These are phyloP conservation scores for Acer negundo DNA, from an alignment of 345 rosid genomes.

Conservation along the genomic window DNA sequence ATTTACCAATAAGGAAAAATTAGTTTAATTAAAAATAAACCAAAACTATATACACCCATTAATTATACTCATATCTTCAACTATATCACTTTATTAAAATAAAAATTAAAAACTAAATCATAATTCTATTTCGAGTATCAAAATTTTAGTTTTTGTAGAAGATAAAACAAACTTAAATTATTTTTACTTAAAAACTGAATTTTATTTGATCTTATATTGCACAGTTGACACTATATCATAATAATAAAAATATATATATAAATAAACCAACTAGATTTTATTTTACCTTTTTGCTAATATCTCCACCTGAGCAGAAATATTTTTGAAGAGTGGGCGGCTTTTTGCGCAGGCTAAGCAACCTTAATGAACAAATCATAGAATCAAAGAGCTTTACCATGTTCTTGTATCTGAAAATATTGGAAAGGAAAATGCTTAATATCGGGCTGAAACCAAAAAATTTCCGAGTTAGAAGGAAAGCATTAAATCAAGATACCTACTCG, in stretches of 20 bases:
- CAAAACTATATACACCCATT: no score
- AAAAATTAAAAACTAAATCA: no score
- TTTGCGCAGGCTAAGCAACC: slow-evolving; percentile 45
- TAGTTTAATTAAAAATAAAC: no score
- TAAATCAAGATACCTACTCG: slow-evolving; percentile 22
- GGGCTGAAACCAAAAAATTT: not conserved
- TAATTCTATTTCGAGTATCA: no score
- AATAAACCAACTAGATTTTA: not conserved
- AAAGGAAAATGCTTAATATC: not conserved
- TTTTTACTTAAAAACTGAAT: no score
- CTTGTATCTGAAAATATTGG: slow-evolving; percentile 29
- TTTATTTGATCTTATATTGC: not conserved
- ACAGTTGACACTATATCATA: not conserved
- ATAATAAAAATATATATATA: no score
- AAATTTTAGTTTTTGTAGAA: no score
- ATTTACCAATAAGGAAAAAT: no score
- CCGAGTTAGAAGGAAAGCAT: not conserved
- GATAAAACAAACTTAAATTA: no score
- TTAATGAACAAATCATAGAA: slow-evolving; percentile 42
- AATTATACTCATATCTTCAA: no score
- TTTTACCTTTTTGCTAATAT: slow-evolving; percentile 42
- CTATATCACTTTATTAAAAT: no score
- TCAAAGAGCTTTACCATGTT: slow-evolving; percentile 38
- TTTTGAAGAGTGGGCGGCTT: slow-evolving; percentile 42
- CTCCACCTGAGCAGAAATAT: slow-evolving; percentile 46